Evolutionary conservation across 225 moss, liverwort and hornwort species (phyloP), one percentile per base, ranked within the genome.

Genomic region (Physcomitrellopsis africana): DNA sequence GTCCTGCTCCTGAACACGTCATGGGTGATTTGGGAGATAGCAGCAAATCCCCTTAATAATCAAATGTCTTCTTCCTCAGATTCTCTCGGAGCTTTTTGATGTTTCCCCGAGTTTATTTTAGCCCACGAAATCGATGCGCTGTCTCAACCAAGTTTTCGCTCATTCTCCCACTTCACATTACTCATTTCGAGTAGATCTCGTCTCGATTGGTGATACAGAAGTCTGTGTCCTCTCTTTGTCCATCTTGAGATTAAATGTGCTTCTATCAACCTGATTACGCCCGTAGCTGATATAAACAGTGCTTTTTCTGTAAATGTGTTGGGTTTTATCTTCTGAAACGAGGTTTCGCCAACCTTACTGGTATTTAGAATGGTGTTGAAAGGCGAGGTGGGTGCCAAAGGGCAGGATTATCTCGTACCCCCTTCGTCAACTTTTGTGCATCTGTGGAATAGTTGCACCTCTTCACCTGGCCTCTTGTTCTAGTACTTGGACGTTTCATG

Each of bases 361-460:
- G 13, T 66, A 65, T 13, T 62, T 14, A 64, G 63, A 20, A 13
- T 24, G 46, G 46, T 54, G 32, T 54, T 19, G 77, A 70, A 77
- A 17, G 45, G 32, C 4, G 11, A 66, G 10, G 23, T 47, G 19
- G 64, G 29, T 63, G 53, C 10, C 78, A 79, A 79, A 72, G 16
- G 79, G 60, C 43, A 60, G 51, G 27, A 17, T 8, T 7, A 18
- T 60, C 15, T 60, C 15, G 26, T 24, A 61, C 16, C 54, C 15
- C 22, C 54, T 9, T 27, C 70, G 72, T 42, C 26, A 72, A 58
- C 22, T 22, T 58, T 4, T 24, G n/a, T 53, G 14, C 7, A 22
- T 58, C 24, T 55, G 19, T 18, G 58, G 23, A 66, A 72, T n/a
- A 49, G 58, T 42, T 72, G 67, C 42, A 67, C 59, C 72, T 72